These are phyloP conservation scores for Lumnitzera littorea DNA, from an alignment of 345 rosid species.

Conservation along the genomic window DNA sequence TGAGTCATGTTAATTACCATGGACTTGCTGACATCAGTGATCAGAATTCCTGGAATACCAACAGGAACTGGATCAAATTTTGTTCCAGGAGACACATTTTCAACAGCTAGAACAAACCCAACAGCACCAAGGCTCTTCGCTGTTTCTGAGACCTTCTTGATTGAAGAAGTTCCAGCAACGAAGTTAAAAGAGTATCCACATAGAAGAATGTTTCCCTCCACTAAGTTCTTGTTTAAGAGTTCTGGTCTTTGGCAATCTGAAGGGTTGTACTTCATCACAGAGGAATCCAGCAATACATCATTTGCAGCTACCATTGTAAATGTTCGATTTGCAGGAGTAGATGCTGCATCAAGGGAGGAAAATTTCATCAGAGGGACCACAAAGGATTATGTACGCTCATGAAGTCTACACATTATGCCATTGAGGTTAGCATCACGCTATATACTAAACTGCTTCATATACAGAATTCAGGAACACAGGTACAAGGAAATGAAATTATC, in stretches of 20 bases:
- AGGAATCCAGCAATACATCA: constrained; percentile 82
- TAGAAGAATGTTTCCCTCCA: constrained; percentile 93
- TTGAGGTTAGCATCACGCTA: no score
- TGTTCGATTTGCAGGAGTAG: constrained; percentile 65
- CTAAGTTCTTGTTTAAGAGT: constrained; percentile 67
- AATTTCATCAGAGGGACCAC: constrained; percentile 9
- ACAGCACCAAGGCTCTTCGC: constrained; percentile 89
- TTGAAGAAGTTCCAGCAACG: constrained; percentile 86
- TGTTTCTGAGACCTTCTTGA: constrained; percentile 90
- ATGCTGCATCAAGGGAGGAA: constrained; percentile 53
- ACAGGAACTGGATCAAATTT: constrained; percentile 95
- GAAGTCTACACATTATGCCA: no score
- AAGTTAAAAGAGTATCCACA: constrained; percentile 99
- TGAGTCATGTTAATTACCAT: constrained; percentile 43
- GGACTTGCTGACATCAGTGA: constrained; percentile 73
- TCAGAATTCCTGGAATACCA: constrained; percentile 79
- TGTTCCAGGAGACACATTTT: constrained; percentile 87
- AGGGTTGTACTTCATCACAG: constrained; percentile 62
- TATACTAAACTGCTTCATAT: no score
- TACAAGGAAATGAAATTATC: no score
- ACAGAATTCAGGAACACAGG: no score
- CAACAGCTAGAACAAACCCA: constrained; percentile 99
- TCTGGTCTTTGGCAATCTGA: constrained; percentile 97
- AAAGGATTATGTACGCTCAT: background rate
- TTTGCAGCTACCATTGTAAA: constrained; percentile 90